phyloP scores from a whole-genome alignment of 768 basidiomycete genomes.

The Pulveroboletus sp. region DNA sequence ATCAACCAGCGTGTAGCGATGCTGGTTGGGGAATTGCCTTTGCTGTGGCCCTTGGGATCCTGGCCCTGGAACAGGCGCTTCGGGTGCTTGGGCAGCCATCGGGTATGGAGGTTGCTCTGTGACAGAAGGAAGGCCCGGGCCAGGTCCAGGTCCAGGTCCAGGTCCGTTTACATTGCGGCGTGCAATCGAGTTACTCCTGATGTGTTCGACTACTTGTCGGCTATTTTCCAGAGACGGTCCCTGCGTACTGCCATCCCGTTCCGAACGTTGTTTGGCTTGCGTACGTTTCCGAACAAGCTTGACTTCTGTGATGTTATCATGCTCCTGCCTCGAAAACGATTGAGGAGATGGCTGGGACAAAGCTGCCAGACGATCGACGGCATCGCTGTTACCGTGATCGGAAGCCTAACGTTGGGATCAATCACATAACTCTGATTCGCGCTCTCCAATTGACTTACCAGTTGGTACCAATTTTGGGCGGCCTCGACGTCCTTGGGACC shows the following conservation, averaged over 20 bases:
- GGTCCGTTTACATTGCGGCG: slow-evolving; percentile 18
- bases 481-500: slow-evolving; percentile 55
- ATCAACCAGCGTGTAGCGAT: slow-evolving; percentile 49
- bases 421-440: not conserved
- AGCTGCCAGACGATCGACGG: slow-evolving; percentile 65
- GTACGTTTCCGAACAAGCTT: slow-evolving; percentile 85
- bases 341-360: slow-evolving; percentile 59
- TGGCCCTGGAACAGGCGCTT: not conserved
- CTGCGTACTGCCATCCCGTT: slow-evolving; percentile 16
- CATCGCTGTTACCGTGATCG: slow-evolving; percentile 78
- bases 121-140: slow-evolving; percentile 10
- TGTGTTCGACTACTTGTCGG: slow-evolving; percentile 48
- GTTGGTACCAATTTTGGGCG: slow-evolving; percentile 76
- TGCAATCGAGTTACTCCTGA: slow-evolving; percentile 46
- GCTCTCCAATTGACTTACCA: slow-evolving; percentile 35
- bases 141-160: slow-evolving; percentile 4
- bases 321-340: slow-evolving; percentile 71
- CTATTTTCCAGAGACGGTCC: slow-evolving; percentile 33
- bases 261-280: slow-evolving; percentile 56
- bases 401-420: slow-evolving; percentile 50
- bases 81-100: not conserved
- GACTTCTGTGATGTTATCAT: slow-evolving; percentile 71
- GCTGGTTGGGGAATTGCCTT: slow-evolving; percentile 34
- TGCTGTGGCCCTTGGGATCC: slow-evolving; percentile 2
- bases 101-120: slow-evolving; percentile 9